Conservation (phyloP, 192 early-diverging fungal species). For the Entomortierella chlamydospora region DNA sequence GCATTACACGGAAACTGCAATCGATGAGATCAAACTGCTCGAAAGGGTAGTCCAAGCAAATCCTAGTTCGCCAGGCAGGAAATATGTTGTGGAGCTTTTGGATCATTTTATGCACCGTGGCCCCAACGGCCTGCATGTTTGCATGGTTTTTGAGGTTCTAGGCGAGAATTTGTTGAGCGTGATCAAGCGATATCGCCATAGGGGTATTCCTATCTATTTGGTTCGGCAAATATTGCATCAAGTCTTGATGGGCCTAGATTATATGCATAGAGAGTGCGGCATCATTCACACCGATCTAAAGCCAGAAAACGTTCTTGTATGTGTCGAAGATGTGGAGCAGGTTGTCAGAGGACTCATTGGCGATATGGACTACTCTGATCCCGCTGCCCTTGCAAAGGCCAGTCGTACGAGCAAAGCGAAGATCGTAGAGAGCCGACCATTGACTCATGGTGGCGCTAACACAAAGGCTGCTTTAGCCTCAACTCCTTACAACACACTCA, state of each 20-base stretch:
- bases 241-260: constrained; percentile 91
- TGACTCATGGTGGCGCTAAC: constrained; percentile 15
- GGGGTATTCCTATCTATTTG: constrained; percentile 86
- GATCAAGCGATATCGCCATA: constrained; percentile 84
- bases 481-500: constrained; percentile 48
- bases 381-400: constrained; percentile 42
- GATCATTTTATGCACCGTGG: constrained; percentile 94
- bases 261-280: constrained; percentile 92
- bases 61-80: constrained; percentile 63
- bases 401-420: constrained; percentile 43
- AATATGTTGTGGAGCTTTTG: constrained; percentile 86
- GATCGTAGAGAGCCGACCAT: constrained; percentile 40
- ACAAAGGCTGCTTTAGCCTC: constrained; percentile 2
- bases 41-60: constrained; percentile 81
- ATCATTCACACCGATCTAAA: constrained; percentile 99
- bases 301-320: constrained; percentile 96
- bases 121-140: constrained; percentile 91
- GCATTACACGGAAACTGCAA: constrained; percentile 95
- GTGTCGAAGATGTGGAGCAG: constrained; percentile 89
- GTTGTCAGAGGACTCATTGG: constrained; percentile 66
- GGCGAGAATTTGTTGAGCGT: constrained; percentile 95
- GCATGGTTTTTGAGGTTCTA: constrained; percentile 98
- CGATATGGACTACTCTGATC: constrained; percentile 60
- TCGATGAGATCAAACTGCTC: constrained; percentile 96
- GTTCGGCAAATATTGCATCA: constrained; percentile 95